These are phyloP conservation scores for Annulohypoxylon moriforme DNA, from an alignment of 495 filamentous ascomycete species.

Conservation along the genomic window DNA sequence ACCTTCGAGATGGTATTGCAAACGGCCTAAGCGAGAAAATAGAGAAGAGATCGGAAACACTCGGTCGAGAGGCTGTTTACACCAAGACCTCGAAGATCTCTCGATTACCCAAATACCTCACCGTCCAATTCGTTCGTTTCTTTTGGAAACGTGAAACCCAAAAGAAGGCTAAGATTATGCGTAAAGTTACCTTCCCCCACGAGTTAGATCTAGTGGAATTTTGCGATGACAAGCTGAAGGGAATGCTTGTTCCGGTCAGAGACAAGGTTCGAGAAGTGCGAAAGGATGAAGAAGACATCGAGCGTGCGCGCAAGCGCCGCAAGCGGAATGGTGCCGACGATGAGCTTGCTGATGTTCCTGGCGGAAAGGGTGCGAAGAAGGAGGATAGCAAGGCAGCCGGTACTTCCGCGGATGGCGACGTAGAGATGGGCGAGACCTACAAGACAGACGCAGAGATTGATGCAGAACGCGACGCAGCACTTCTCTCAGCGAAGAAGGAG, in stretches of 20 bases:
- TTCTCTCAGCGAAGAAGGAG: conserved; percentile 84
- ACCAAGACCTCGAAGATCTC: conserved; percentile 90
- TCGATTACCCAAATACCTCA: conserved; percentile 91
- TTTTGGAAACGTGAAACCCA: conserved; percentile 94
- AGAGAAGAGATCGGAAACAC: conserved; percentile 82
- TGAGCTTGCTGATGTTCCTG: conserved; percentile 61
- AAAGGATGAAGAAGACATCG: conserved; percentile 92
- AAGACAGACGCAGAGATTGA: conserved; percentile 96
- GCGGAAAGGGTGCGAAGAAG: conserved; percentile 58
- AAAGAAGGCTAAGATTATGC: conserved; percentile 99
- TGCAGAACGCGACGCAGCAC: conserved; percentile 77
- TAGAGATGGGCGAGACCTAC: conserved; percentile 77
- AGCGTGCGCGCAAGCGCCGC: conserved; percentile 87
- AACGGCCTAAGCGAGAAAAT: conserved; percentile 87
- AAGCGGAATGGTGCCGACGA: conserved; percentile 76
- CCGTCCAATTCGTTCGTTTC: conserved; percentile 97
- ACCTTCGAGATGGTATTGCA: conserved; percentile 86
- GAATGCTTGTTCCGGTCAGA: conserved; percentile 85
- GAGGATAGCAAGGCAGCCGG: conserved; percentile 39
- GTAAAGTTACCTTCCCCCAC: conserved; percentile 93
- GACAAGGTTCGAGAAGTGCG: conserved; percentile 96
- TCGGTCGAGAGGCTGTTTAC: conserved; percentile 84
- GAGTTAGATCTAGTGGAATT: conserved; percentile 95
- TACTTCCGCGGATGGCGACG: conserved; percentile 65
- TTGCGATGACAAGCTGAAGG: conserved; percentile 88